Percentiles rank a stretch among this genome's conserved stretches.
These are phyloP conservation scores for Beauveria bassiana DNA, from an alignment of 2,329 filamentous ascomycete genomes.

Conservation along the genomic window DNA sequence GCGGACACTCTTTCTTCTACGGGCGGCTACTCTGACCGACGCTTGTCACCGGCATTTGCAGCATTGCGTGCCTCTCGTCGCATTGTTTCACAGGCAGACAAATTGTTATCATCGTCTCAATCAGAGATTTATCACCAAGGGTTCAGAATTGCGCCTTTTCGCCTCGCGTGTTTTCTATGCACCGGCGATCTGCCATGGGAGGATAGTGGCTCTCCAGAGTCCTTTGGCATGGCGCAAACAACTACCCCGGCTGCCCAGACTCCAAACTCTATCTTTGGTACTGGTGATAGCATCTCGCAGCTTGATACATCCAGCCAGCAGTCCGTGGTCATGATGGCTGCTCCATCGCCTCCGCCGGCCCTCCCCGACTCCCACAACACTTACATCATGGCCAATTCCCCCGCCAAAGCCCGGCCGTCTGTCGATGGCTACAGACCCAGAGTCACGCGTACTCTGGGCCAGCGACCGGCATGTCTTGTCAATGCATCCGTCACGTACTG, in stretches of 20 bases:
- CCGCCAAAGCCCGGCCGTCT: slow-evolving; percentile 56
- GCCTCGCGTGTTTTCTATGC: background rate
- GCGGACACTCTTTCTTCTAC: background rate
- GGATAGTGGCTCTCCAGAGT: background rate
- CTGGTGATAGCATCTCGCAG: slow-evolving; percentile 14
- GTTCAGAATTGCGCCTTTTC: background rate
- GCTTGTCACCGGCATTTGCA: slow-evolving; percentile 3
- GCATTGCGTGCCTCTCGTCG: background rate
- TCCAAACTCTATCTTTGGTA: slow-evolving; percentile 40
- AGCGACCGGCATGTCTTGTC: slow-evolving; percentile 86
- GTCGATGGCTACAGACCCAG: slow-evolving; percentile 76
- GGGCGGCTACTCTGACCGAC: background rate
- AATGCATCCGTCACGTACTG: slow-evolving; percentile 99
- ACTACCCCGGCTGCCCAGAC: slow-evolving; percentile 34
- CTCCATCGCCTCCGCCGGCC: slow-evolving; percentile 22
- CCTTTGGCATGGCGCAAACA: slow-evolving; percentile 33
- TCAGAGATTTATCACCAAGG: background rate
- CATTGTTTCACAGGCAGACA: background rate
- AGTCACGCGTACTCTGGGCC: slow-evolving; percentile 69
- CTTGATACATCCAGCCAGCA: slow-evolving; percentile 19
- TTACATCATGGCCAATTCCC: slow-evolving; percentile 86
- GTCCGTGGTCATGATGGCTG: slow-evolving; percentile 18
- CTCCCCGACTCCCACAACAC: slow-evolving; percentile 59
- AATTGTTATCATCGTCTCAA: background rate
- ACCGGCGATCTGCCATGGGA: background rate